These are phyloP conservation scores for Geosmithia putterillii DNA, from an alignment of 2,329 filamentous ascomycete species.

Conservation along the genomic window DNA sequence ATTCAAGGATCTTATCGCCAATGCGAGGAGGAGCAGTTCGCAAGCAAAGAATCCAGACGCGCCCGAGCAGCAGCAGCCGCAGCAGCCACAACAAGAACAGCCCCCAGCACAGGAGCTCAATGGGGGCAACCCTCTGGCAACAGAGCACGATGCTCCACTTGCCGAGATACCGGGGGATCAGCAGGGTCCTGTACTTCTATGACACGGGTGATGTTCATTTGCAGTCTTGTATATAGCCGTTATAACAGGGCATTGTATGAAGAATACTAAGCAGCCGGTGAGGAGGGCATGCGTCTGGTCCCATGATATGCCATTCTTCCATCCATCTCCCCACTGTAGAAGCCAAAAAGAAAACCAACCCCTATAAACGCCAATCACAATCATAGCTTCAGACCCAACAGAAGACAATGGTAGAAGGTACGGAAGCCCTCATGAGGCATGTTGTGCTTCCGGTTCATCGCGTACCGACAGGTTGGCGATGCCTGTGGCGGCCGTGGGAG, in stretches of 20 bases:
- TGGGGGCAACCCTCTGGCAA: neutral
- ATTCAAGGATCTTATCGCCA: constrained; percentile 70
- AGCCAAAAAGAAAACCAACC: neutral
- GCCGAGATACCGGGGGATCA: neutral
- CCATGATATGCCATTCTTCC: neutral
- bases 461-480: constrained; percentile 18
- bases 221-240: neutral
- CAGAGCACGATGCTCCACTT: neutral
- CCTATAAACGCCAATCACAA: neutral
- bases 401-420: neutral
- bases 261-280: neutral
- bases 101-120: neutral
- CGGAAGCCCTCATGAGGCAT: neutral
- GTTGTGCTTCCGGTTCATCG: neutral
- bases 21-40: constrained; percentile 48
- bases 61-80: no score
- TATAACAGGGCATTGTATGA: neutral
- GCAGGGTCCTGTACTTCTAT: neutral
- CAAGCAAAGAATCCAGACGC: constrained; percentile 20
- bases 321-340: neutral
- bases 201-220: neutral
- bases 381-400: neutral
- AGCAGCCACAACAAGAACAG: constrained; percentile 5
- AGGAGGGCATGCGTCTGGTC: no score
- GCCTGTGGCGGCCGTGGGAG: constrained; percentile 24